These are phyloP conservation scores for Chlorokybus atmophyticus DNA, from an alignment of 139 green algal genomes.

Conservation along the genomic window DNA sequence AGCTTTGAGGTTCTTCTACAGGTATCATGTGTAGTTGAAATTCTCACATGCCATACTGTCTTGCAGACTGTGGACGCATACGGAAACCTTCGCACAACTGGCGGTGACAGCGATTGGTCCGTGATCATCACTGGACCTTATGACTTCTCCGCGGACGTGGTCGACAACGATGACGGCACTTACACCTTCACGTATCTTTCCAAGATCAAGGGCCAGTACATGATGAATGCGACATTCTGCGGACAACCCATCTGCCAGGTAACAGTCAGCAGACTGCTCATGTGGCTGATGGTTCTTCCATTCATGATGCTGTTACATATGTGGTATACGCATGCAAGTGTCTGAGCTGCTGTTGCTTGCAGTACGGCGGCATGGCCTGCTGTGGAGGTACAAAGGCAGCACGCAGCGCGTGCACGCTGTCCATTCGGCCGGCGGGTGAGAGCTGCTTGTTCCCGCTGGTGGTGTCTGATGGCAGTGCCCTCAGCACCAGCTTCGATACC, in stretches of 20 bases:
- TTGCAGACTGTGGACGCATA: constrained; percentile 17
- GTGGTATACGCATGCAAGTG: too few species aligned
- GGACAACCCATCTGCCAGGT: constrained; percentile 6
- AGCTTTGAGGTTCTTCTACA: too few species aligned
- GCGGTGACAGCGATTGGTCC: constrained; percentile 4
- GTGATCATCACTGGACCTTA: constrained; percentile 16
- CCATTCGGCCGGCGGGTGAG: not conserved
- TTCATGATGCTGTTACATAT: too few species aligned
- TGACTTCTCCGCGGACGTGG: not conserved
- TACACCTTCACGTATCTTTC: constrained; percentile 19
- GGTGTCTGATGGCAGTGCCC: constrained; percentile 14
- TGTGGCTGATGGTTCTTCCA: too few species aligned
- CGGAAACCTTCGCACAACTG: constrained; percentile 13
- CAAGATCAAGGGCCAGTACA: constrained; percentile 11
- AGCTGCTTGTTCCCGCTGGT: constrained; percentile 9
- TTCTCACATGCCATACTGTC: too few species aligned
- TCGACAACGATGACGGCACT: constrained; percentile 16
- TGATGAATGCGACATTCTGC: constrained; percentile 7
- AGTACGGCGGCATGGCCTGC: constrained; percentile 15
- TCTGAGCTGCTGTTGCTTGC: too few species aligned
- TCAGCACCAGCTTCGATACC: not conserved
- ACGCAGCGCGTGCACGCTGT: constrained; percentile 5
- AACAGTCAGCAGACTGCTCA: too few species aligned
- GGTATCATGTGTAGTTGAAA: too few species aligned
- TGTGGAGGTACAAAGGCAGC: not conserved